Evolutionary conservation across 1,139 yeast genomes (phyloP).

Genomic region (Debaryomycetaceae sp.): DNA sequence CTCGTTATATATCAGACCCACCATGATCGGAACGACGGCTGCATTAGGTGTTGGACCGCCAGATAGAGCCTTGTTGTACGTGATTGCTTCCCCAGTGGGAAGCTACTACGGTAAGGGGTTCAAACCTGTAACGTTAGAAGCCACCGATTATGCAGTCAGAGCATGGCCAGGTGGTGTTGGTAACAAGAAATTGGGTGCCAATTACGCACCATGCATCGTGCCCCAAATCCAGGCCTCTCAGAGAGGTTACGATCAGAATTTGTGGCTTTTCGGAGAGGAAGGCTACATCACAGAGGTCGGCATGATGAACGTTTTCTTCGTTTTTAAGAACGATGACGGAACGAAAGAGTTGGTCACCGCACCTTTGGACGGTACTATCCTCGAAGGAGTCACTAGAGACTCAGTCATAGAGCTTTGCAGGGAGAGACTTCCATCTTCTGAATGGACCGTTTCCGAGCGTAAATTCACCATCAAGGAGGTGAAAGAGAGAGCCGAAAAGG

Average conservation of each 20-base stretch:
- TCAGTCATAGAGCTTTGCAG: constrained; percentile 75
- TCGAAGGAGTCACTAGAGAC: constrained; percentile 96
- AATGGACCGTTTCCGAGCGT: constrained; percentile 82
- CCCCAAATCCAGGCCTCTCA: constrained; percentile 87
- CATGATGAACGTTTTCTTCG: constrained; percentile 93
- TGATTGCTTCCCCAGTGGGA: constrained; percentile 94
- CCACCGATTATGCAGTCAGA: constrained; percentile 91
- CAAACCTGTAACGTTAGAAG: constrained; percentile 90
- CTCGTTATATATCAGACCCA: constrained; percentile 90
- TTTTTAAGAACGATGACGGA: constrained; percentile 68
- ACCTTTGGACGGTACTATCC: constrained; percentile 93
- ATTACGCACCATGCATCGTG: constrained; percentile 90
- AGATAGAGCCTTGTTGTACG: constrained; percentile 71
- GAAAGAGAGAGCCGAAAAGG: constrained; percentile 68
- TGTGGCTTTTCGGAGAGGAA: constrained; percentile 94
- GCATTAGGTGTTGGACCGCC: constrained; percentile 85
- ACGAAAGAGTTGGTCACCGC: constrained; percentile 92
- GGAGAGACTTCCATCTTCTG: constrained; percentile 63
- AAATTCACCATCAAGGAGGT: constrained; percentile 79
- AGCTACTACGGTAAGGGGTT: constrained; percentile 89
- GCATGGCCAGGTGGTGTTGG: constrained; percentile 99
- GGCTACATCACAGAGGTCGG: constrained; percentile 94
- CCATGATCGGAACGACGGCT: constrained; percentile 87
- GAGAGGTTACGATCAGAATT: constrained; percentile 89
- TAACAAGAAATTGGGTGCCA: constrained; percentile 92